Percentiles rank a stretch among this genome's conserved stretches.
These are phyloP conservation scores for Apiospora malaysiana DNA, from an alignment of 2,329 filamentous ascomycete genomes.

Conservation along the genomic window DNA sequence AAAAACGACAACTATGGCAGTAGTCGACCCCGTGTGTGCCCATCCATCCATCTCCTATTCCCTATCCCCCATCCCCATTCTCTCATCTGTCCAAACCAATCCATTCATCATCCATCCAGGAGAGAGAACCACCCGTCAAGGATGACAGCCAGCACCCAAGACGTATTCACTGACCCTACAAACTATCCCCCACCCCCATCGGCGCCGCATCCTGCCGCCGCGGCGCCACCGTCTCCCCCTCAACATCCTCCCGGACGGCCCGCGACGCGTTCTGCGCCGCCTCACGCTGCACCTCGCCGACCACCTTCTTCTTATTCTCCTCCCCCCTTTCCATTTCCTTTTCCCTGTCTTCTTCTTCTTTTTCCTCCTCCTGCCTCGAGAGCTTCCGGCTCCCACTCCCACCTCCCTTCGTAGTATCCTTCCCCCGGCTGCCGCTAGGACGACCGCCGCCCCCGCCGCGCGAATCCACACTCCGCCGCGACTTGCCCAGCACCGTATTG, in stretches of 20 bases:
- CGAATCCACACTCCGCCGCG: background rate
- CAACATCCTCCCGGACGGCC: conserved; percentile 5
- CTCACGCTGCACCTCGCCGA: background rate
- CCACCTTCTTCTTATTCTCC: conserved; percentile 13
- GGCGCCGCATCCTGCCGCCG: background rate
- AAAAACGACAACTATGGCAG: background rate
- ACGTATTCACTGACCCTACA: too few relatives aligned
- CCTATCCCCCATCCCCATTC: background rate
- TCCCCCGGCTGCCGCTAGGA: background rate
- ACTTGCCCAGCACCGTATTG: conserved; percentile 36
- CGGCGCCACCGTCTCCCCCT: conserved; percentile 1
- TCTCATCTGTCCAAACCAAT: background rate
- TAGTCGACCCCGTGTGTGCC: background rate
- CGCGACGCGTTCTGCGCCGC: conserved; percentile 7
- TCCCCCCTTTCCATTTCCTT: background rate
- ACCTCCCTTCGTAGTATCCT: background rate
- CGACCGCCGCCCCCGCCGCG: background rate
- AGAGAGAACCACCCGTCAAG: too few relatives aligned
- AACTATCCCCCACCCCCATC: background rate
- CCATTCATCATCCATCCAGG: background rate
- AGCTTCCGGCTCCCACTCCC: background rate
- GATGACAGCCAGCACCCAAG: too few relatives aligned
- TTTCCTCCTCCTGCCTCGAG: background rate
- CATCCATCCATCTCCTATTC: background rate
- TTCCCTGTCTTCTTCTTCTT: background rate